phyloP scores from a whole-genome alignment of 345 rosid species.

The Alliaria petiolata region DNA sequence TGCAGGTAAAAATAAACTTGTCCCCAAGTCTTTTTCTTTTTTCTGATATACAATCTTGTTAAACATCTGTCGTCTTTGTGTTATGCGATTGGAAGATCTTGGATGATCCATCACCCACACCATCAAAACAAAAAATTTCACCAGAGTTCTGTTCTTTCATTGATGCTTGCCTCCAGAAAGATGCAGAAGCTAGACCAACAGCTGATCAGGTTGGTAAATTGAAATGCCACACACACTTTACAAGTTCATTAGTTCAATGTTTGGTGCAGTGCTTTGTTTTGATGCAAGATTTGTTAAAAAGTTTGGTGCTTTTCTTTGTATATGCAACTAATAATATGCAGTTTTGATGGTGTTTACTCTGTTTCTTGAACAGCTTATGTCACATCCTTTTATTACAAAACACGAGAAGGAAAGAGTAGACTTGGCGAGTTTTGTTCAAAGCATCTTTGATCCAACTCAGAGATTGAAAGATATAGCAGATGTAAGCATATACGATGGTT shows the following conservation, averaged over 20 bases:
- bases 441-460: constrained; percentile 81
- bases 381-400: constrained; percentile 80
- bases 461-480: constrained; percentile 93
- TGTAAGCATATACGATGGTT: constrained; percentile 48
- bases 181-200: constrained; percentile 79
- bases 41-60: background rate
- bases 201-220: constrained; percentile 69
- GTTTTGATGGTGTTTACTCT: constrained; percentile 25
- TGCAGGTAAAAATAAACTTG: constrained; percentile 58
- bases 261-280: background rate
- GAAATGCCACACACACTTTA: background rate
- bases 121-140: constrained; percentile 60
- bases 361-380: constrained; percentile 65
- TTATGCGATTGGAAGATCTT: constrained; percentile 47
- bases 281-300: background rate
- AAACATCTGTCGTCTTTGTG: constrained; percentile 1
- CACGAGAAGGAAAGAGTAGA: constrained; percentile 54
- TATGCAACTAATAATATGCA: too few relatives aligned
- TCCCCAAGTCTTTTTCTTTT: background rate
- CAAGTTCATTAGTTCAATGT: background rate
- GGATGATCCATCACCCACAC: constrained; percentile 96
- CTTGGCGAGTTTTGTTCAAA: constrained; percentile 68
- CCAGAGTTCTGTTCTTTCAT: constrained; percentile 88
- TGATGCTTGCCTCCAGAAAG: constrained; percentile 83
- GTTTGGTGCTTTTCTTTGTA: background rate